Evolutionary conservation across 2,329 filamentous ascomycete genomes (phyloP), one percentile per base, ranked within the genome.

Genomic region (Colletotrichum incanum): DNA sequence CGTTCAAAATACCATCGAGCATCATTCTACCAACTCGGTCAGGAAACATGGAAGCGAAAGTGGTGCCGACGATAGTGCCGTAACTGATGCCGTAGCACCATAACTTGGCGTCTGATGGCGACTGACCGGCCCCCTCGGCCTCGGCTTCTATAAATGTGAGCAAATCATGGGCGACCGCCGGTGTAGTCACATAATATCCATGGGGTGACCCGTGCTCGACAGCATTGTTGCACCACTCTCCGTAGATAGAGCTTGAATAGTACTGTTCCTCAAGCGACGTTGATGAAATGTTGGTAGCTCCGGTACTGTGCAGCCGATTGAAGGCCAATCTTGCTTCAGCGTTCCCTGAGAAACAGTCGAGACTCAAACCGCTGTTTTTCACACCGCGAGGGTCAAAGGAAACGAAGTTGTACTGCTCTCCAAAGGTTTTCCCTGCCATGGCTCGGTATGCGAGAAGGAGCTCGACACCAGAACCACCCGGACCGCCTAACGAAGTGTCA

Each of bases 301-400:
- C 49, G 5, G 49, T 52, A 5, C 49, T 52, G 26, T 31, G 26
- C 5, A 52, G 49, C 9, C 14, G 26, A 9, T 4, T 31, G 26
- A 52, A 52, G 14, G 26, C 26, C 49, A 20, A 3, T 11, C 16
- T 52, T 18, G 49, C 49, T 52, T 52, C 26, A 9, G 26, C 3
- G 58, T 79, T 78, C 2, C 76, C 76, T 0, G 75, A 75, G 72
- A 81, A 81, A 71, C 79, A 81, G 72, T 80, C 76, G 47, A 80
- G 66, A 28, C 23, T 55, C 45, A 66, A 71, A 3, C 76, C 78
- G 73, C 78, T 82, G 74, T 81, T 80, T 67, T 79, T 80, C 41
- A 84, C 80, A 11, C 82, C 82, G 43, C 83, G 81, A 73, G 83
- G 82, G 71, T 84, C 83, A 74, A 82, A 85, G 50, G 81, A 82